Evolutionary conservation across 768 basidiomycete species (phyloP).

Genomic region (Stropharia rugosoannulata): DNA sequence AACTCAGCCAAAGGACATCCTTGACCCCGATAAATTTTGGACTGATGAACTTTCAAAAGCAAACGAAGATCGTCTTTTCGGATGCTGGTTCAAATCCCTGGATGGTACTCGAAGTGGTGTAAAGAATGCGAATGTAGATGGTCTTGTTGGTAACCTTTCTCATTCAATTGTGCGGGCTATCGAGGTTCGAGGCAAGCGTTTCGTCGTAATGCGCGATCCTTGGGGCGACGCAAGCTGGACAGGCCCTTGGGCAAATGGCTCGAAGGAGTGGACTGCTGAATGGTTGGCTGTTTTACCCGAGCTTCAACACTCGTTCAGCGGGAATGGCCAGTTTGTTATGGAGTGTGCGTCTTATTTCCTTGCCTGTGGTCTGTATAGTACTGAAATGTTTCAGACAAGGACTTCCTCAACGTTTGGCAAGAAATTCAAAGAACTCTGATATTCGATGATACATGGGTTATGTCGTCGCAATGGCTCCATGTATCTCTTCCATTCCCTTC

Average conservation of each 20-base stretch:
- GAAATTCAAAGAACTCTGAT: slow-evolving; percentile 47
- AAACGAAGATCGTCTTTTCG: slow-evolving; percentile 48
- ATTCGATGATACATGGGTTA: slow-evolving; percentile 49
- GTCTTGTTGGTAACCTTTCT: slow-evolving; percentile 41
- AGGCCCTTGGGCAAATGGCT: slow-evolving; percentile 54
- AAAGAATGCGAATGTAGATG: slow-evolving; percentile 28
- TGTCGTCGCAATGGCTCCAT: slow-evolving; percentile 52
- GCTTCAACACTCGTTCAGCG: slow-evolving; percentile 47
- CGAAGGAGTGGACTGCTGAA: slow-evolving; percentile 55
- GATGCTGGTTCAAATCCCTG: slow-evolving; percentile 40
- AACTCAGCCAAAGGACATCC: slow-evolving; percentile 37
- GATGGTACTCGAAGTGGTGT: slow-evolving; percentile 27
- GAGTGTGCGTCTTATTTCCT: slow-evolving; percentile 29
- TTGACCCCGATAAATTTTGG: slow-evolving; percentile 51
- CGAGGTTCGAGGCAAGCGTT: slow-evolving; percentile 47
- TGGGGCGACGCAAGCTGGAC: slow-evolving; percentile 53
- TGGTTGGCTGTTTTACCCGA: slow-evolving; percentile 43
- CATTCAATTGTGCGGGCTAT: slow-evolving; percentile 51
- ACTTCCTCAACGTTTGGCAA: slow-evolving; percentile 46
- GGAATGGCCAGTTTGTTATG: slow-evolving; percentile 57
- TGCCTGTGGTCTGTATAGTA: background rate
- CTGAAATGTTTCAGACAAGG: slow-evolving; percentile 31
- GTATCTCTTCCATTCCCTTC: slow-evolving; percentile 28
- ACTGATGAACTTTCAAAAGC: slow-evolving; percentile 43
- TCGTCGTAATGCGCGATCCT: slow-evolving; percentile 52